Base-by-base conservation (phyloP, 2,329 filamentous ascomycete species). In the Chaetomiaceae sp. region DNA sequence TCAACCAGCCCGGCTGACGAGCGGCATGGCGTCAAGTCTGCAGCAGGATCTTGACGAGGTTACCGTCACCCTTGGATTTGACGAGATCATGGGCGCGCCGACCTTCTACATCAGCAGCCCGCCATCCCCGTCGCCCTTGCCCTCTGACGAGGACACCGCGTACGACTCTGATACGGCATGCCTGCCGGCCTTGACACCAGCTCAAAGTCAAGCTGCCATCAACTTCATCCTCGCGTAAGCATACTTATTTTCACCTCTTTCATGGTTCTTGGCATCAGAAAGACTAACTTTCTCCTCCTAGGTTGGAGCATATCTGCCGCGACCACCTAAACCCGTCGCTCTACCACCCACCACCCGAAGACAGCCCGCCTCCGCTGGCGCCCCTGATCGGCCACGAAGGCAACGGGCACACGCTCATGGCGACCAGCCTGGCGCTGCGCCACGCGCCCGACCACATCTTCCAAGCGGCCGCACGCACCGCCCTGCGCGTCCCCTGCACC, bases 151-250 rank as follows among this genome's bases (percentile, higher is more conserved):
- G 29, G 30, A 20, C 11, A 19, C 4, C n/a, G 9, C 20, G 12
- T 19, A 33, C n/a, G n/a, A 14, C 22, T 14, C 18, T 38, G 40
- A 34, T 24, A 24, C 22, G 7, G 29, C 6, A 33, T 30, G 14
- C 7, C 45, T 60, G 49, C 49, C 57, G 11, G 60, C 60, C 38
- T 59, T 66, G 48, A 66, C 62, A 5, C 58, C 60, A 1, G 60
- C 61, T 3, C 66, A 76, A 54, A 72, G 70, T 26, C 67, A 71
- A 34, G 61, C 64, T 35, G 72, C 66, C 15, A 68, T 78, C 52
- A 77, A 78, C 60, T 75, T 78, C 43, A 74, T 78, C 47, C 63
- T 78, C 18, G 68, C 70, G 74, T 77, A 64, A 53, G 71, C 6
- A 12, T 11, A 15, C 6, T 36, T 43, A 11, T 3, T 3, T 7